Base-by-base conservation (phyloP, 1,139 yeast genomes). In the Oligophagozyma castellii region DNA sequence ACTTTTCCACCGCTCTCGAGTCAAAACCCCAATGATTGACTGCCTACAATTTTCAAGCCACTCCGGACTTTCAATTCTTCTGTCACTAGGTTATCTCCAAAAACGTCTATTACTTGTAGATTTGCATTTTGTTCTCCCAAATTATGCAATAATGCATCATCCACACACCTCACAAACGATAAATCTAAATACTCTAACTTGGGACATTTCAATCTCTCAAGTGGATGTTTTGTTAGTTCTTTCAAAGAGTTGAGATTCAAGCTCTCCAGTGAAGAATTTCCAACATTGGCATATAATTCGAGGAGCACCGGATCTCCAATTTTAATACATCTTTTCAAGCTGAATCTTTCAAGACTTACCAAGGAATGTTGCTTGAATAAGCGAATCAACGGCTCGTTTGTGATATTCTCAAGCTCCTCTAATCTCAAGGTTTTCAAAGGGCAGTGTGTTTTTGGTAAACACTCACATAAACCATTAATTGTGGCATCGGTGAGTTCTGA, bases 161-260 rank as follows among this genome's bases (percentile, higher is more conserved):
- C 81, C 4, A 80, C 66, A 13, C 72, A 60, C 29, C 92, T 59
- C 2, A 81, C 81, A 56, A 84, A 84, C 1, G 94, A 89, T 10
- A 71, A 45, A 49, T 84, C 89, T 16, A 78, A 46, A 15, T 70
- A 64, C 0, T 81, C 70, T 30, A 84, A 55, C 22, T 71, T 59
- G 0, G 80, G 80, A 32, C 74, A 58, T 11, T 54, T 46, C 51
- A 73, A 34, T 42, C 56, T 40, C 48, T 68, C 52, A 53, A 77
- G 55, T 28, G 72, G 58, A 12, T 58, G 61, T 13, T 61, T 58
- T 0, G 81, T 59, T 2, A 86, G 43, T n/a, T 59, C 56, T 36
- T 71, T 65, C 15, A 81, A 46, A 0, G 95, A 80, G 50, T 86
- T 84, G 34, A 89, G 40, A 38, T 69, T 71, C 18, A 86, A 53